Evolutionary conservation across 495 filamentous ascomycete species (phyloP), one percentile per base, ranked within the genome.

Genomic region (Annulohypoxylon moriforme): DNA sequence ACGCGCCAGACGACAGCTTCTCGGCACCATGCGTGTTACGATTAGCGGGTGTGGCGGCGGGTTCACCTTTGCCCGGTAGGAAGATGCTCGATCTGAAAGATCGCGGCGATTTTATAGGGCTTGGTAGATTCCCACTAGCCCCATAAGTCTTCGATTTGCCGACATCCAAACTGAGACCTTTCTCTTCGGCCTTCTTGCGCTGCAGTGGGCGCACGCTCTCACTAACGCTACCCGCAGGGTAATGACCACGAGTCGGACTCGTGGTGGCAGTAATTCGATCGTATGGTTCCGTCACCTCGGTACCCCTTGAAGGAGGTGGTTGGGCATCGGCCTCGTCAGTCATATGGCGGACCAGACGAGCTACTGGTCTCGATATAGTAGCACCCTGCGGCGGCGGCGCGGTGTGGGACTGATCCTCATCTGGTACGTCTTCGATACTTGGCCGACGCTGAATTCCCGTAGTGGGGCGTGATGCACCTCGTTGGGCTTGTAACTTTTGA

Each of bases 401-500:
- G 76, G 44, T 73, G 31, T 74, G 68, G 40, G 76, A 72, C 42
- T 74, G 44, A 34, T 73, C 68, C 16, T 79, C 79, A 16, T 83
- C 81, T 9, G 75, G 75, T 47, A 81, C 63, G 55, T 80, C 77
- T 59, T 84, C 82, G 34, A 75, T 72, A 65, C 76, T 78, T 64
- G 76, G 60, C 44, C 81, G 69, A 53, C 77, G 80, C 61, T 83
- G 78, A 16, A 67, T 77, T 67, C 77, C 75, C 11, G 79, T 79
- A 8, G 77, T 60, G 8, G 83, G 80, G 34, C 84, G 77, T 11
- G 79, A 68, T 18, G 86, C 84, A 50, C 89, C 89, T 75, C 96
- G 85, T 77, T 98, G 96, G 57, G 94, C 94, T 79, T 99, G 96
- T 53, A 98, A 84, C 76, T 93, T 89, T 79, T 98, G 94, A 22